Evolutionary conservation across 331 rosid species (phyloP), one percentile per base, ranked within the genome.

Genomic region (Dryas integrifolia): DNA sequence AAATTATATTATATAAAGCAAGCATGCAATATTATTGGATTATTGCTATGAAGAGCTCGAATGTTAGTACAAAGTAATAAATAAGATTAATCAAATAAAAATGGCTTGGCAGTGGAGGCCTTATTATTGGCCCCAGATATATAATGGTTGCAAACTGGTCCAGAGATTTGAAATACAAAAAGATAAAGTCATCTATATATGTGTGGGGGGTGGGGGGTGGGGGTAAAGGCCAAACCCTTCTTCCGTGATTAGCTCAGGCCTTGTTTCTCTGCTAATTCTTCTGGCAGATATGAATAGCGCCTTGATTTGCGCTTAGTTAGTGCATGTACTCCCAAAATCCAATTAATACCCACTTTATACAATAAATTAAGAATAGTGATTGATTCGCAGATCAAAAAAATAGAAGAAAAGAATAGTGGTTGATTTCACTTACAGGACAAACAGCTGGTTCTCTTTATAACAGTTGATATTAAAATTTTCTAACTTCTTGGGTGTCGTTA

Each of bases 221-320:
- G 44, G 7, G 26, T 7, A 13, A 51, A 35, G 47, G 47, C 47
- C 59, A 15, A 40, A 30, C 49, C 26, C 66, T 12, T 43, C 5
- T 52, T 65, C 74, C 81, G 69, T 76, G 84, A 80, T 80, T 70
- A 57, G 70, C 80, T 70, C 77, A 0, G 11, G 7, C 21, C 47
- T 12, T 9, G 50, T 6, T 26, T 49, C 65, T 16, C 21, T 3
- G 24, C 24, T 24, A 21, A 21, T 21, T 30, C 35, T 30, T 58
- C 49, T 14, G 41, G 73, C 55, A 39, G 15, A 10, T 14, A 26
- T 26, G 51, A 64, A 70, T 48, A 4, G 35, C 40, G 74, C 78
- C 84, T 65, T 70, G 77, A 80, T 65, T 80, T 58, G 81, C 84
- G 84, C 84, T 65, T 8, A 24, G 77, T 65, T 8, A 24, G 77